A percentile compares a stretch with the other conserved stretches of the same genome.
Conservation (phyloP, 805 yeast species). For the Starmerella lactis-condensi region DNA sequence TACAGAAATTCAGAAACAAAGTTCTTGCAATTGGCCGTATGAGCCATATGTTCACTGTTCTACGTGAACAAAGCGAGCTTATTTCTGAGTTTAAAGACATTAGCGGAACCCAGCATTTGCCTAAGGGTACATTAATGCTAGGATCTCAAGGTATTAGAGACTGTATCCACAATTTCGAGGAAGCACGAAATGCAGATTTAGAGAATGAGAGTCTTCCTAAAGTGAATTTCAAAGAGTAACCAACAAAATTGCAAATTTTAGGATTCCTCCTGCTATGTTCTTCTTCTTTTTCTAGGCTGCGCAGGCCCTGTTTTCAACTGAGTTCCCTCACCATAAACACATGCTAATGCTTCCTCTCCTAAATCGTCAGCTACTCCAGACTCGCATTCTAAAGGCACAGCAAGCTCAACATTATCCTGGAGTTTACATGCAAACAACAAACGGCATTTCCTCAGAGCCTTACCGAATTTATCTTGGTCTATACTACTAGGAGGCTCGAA, state of each 20-base stretch:
- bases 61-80: constrained; percentile 74
- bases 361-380: constrained; percentile 13
- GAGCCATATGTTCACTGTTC: constrained; percentile 73
- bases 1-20: constrained; percentile 38
- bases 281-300: constrained; percentile 6
- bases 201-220: constrained; percentile 85
- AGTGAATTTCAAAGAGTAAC: too few species aligned
- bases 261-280: too few species aligned
- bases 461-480: neutral
- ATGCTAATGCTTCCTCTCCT: constrained; percentile 6
- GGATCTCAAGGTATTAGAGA: constrained; percentile 65
- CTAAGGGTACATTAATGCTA: constrained; percentile 67
- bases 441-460: constrained; percentile 6
- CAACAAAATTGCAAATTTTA: too few species aligned
- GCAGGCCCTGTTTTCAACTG: constrained; percentile 4
- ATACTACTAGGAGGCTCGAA: too few species aligned
- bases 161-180: constrained; percentile 56
- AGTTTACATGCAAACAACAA: neutral
- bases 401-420: constrained; percentile 6
- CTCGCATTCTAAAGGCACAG: constrained; percentile 11
- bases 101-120: constrained; percentile 54
- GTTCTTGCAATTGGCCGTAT: constrained; percentile 92
- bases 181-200: constrained; percentile 63
- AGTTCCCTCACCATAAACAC: constrained; percentile 5
- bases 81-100: constrained; percentile 60